Evolutionary conservation across 768 basidiomycete genomes (phyloP).

Genomic region (Tricholoma terreum): DNA sequence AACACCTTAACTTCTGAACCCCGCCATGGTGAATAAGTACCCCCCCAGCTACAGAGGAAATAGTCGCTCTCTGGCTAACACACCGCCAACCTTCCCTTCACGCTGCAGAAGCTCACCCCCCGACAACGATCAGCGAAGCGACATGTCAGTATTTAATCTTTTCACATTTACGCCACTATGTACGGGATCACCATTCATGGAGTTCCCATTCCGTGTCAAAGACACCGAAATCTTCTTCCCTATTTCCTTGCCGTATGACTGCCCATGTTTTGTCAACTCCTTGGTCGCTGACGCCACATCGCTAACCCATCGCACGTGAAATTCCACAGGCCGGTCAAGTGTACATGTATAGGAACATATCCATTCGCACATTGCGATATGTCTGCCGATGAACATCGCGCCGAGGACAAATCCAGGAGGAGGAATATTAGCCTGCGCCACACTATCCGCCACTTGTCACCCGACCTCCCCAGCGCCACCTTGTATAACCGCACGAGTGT

Average conservation of each 20-base stretch:
- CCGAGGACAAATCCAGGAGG: not conserved
- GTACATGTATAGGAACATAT: not conserved
- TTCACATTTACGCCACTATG: not conserved
- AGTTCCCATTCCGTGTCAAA: not conserved
- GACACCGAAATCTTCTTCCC: not conserved
- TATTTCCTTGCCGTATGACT: not conserved
- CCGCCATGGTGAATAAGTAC: not conserved
- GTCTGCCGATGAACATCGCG: not conserved
- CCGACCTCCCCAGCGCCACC: not conserved
- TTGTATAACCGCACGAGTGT: not conserved
- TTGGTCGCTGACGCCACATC: slow-evolving; percentile 2
- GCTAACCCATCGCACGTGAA: not conserved
- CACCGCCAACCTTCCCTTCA: not conserved
- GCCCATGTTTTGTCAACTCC: not conserved
- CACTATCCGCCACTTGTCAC: not conserved
- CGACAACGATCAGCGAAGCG: not conserved
- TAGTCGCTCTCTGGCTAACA: not conserved
- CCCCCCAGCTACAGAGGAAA: not conserved
- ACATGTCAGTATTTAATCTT: not conserved
- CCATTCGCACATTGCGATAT: not conserved
- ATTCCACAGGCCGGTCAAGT: not conserved
- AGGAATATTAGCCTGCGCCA: not conserved
- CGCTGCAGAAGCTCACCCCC: not conserved
- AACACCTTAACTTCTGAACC: slow-evolving; percentile 1
- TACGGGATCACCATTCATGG: not conserved